Evolutionary conservation across 257 asterid genomes (phyloP), one percentile per base, ranked within the genome.

Genomic region (Nicotiana tomentosiformis): DNA sequence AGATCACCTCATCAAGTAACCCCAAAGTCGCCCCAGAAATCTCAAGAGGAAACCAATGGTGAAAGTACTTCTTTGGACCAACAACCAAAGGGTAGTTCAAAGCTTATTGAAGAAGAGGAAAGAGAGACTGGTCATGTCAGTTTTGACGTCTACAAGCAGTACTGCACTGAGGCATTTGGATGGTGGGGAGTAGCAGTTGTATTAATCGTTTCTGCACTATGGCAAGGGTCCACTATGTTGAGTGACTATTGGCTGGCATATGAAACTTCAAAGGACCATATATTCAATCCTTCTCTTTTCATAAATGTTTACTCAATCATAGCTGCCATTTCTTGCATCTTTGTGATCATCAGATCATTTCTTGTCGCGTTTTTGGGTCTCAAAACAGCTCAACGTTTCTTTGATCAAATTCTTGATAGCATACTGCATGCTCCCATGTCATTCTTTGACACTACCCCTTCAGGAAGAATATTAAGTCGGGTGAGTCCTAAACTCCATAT

Each of bases 391-490:
- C 92, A 89, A 76, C 74, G 82, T 66, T 90, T 91, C 61, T 94
- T 94, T 72, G 56, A 66, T 3, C 91, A 90, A 74, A 88, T 91
- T 69, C 83, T 93, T 49, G 55, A 81, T 20, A 90, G 94, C 80
- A 86, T 90, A 33, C 76, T 93, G 53, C 98, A 84, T 70, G 98
- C 98, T 83, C 97, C 98, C 0, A 92, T 94, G 97, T 90, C 97
- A 6, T 94, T 93, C 88, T 93, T 91, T 29, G 98, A 94, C 86
- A 91, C 98, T 7, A 94, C 98, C 29, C 98, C 98, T n/a, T 91
- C 96, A 1, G 98, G 98, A 29, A 86, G 97, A 86, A 84, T 93
- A 46, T 74, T 94, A 64, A 94, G 89, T 74, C 91, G 98, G n/a
- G 98, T 93, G 84, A 88, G 92, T 66, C 60, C 65, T 29, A 43